A percentile compares a stretch with the other conserved stretches of the same genome.
Conservation (phyloP, 2,329 filamentous ascomycete genomes). For the Diaporthe helianthi region DNA sequence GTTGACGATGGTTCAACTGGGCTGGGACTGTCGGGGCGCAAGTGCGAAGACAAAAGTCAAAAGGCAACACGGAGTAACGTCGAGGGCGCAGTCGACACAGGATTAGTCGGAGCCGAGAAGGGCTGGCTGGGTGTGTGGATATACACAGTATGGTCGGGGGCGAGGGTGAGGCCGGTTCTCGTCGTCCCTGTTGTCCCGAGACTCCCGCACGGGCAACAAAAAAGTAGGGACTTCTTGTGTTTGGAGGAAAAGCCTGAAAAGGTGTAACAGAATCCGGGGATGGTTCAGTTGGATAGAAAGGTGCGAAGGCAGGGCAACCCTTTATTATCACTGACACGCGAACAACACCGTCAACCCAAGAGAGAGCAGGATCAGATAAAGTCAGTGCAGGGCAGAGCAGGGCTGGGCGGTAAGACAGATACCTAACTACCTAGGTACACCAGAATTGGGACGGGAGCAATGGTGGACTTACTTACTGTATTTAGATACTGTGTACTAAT, state of each 20-base stretch:
- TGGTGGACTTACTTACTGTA: no score
- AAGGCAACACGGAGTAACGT: background rate
- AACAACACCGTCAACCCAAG: background rate
- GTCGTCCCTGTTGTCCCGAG: conserved; percentile 20
- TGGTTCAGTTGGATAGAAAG: background rate
- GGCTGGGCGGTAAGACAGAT: background rate
- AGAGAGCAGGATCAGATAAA: background rate
- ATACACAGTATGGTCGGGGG: background rate
- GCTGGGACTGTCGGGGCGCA: background rate
- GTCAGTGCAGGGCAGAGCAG: background rate
- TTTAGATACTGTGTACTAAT: conserved; percentile 8
- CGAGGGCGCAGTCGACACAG: background rate
- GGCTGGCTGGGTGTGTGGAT: background rate
- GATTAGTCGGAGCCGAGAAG: background rate
- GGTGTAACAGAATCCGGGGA: background rate
- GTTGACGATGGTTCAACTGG: background rate
- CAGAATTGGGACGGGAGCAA: background rate
- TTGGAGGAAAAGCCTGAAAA: no score
- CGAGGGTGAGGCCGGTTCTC: conserved; percentile 14
- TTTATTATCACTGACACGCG: conserved; percentile 5
- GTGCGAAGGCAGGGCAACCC: conserved; percentile 21
- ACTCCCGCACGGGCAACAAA: conserved; percentile 16
- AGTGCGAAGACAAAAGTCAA: conserved; percentile 2
- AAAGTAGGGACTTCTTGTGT: no score
- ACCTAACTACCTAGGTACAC: no score